A percentile compares a stretch with the other conserved stretches of the same genome.
phyloP scores from a whole-genome alignment of 495 filamentous ascomycete genomes.

The Ascobolus immersus region DNA sequence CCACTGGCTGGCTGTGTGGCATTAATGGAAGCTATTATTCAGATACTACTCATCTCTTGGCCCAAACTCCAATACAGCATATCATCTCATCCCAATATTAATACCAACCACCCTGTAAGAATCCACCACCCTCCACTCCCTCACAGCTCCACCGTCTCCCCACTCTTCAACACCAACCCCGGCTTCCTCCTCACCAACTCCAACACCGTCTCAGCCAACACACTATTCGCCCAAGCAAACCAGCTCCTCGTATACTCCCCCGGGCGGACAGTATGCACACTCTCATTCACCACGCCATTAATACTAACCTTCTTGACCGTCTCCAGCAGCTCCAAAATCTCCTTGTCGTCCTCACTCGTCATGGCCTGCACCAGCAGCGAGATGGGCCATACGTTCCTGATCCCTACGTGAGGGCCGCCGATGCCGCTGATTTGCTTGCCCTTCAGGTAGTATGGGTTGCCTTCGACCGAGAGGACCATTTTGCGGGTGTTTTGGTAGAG shows the following conservation, averaged over 20 bases:
- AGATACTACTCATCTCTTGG: too few species aligned
- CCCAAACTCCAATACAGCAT: too few species aligned
- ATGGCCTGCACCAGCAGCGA: conserved; percentile 70
- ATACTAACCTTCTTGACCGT: conserved; percentile 44
- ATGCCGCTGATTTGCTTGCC: conserved; percentile 69
- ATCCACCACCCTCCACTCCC: too few species aligned
- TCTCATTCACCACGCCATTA: conserved; percentile 75
- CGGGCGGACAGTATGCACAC: conserved; percentile 54
- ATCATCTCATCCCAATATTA: too few species aligned
- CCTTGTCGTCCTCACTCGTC: conserved; percentile 65
- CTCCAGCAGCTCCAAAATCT: conserved; percentile 48
- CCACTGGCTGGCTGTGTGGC: too few species aligned
- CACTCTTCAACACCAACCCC: conserved; percentile 75
- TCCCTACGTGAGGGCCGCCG: conserved; percentile 56
- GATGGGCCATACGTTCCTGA: conserved; percentile 92
- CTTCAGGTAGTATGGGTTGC: conserved; percentile 73
- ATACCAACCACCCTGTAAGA: too few species aligned
- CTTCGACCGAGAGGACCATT: conserved; percentile 55
- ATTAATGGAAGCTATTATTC: too few species aligned
- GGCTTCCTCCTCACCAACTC: conserved; percentile 70
- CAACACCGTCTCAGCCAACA: conserved; percentile 82
- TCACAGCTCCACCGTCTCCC: too few species aligned
- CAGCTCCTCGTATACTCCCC: conserved; percentile 63
- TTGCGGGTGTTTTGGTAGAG: conserved; percentile 75
- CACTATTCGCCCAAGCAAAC: conserved; percentile 96